Percentiles rank a stretch among this genome's conserved stretches.
phyloP scores from a whole-genome alignment of 2,329 filamentous ascomycete species.

The Alternaria sp. region DNA sequence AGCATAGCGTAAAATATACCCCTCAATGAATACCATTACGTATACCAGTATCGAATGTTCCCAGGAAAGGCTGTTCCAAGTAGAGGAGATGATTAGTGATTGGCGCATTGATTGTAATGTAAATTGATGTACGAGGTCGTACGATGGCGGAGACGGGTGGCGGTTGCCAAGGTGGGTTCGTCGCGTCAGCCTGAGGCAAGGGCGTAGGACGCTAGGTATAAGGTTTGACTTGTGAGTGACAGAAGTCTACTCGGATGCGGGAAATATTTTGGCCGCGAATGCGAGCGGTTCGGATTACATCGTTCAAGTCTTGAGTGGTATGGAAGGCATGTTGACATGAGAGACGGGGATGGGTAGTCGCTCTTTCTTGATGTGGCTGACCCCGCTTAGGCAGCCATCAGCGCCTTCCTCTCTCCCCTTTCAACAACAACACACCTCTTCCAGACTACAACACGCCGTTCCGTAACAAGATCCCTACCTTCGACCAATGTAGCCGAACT shows the following conservation, averaged over 20 bases:
- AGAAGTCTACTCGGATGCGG: background rate
- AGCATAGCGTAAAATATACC: constrained; percentile 1
- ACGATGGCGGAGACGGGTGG: background rate
- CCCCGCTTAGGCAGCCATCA: background rate
- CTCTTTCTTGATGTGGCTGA: background rate
- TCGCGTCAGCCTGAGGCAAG: background rate
- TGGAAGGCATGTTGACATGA: background rate
- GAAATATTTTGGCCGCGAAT: background rate
- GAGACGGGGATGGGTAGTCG: background rate
- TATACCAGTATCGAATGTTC: background rate
- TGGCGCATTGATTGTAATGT: background rate
- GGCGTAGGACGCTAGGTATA: background rate
- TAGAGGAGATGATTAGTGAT: background rate
- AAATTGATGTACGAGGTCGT: background rate
- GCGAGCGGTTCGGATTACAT: background rate
- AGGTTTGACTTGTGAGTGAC: background rate
- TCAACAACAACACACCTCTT: no score
- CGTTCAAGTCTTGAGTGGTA: background rate
- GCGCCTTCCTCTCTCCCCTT: background rate
- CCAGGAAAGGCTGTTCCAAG: background rate
- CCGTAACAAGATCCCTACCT: background rate
- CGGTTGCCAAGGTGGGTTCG: background rate
- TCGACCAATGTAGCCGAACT: background rate
- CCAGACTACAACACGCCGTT: no score
- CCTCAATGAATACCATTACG: background rate